These are phyloP conservation scores for Ustilago bromivora DNA, from an alignment of 1,284 basidiomycete species.

Conservation along the genomic window DNA sequence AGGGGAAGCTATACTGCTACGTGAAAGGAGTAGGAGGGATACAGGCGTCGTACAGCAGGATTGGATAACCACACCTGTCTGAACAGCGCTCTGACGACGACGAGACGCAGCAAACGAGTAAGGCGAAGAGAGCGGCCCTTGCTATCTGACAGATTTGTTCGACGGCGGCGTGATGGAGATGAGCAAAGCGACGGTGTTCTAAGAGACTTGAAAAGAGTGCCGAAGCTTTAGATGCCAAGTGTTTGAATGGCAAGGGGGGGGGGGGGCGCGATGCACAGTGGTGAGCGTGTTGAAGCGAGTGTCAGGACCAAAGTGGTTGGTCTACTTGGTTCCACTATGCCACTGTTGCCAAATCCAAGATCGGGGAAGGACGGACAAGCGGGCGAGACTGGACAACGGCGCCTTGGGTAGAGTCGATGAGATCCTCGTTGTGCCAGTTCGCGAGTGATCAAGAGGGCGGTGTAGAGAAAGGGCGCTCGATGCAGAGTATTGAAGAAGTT, in stretches of 20 bases:
- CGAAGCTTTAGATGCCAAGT: background rate
- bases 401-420: background rate
- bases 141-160: background rate
- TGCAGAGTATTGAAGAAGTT: background rate
- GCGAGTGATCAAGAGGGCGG: background rate
- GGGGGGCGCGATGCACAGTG: background rate
- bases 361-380: background rate
- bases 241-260: background rate
- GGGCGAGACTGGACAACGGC: background rate
- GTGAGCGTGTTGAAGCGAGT: background rate
- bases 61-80: too few species aligned
- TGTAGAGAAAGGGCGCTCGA: background rate
- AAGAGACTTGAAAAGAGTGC: background rate
- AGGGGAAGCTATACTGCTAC: slow-evolving; percentile 1
- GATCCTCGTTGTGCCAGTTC: background rate
- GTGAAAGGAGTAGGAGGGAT: too few species aligned
- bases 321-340: background rate
- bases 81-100: background rate
- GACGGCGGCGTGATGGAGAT: background rate
- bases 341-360: background rate
- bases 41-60: too few species aligned
- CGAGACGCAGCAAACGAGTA: background rate
- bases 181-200: background rate
- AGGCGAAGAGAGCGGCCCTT: background rate
- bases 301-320: background rate